Evolutionary conservation across 179 eudicot genomes (phyloP), one percentile per base, ranked within the genome.

Genomic region (Patellifolia procumbens): DNA sequence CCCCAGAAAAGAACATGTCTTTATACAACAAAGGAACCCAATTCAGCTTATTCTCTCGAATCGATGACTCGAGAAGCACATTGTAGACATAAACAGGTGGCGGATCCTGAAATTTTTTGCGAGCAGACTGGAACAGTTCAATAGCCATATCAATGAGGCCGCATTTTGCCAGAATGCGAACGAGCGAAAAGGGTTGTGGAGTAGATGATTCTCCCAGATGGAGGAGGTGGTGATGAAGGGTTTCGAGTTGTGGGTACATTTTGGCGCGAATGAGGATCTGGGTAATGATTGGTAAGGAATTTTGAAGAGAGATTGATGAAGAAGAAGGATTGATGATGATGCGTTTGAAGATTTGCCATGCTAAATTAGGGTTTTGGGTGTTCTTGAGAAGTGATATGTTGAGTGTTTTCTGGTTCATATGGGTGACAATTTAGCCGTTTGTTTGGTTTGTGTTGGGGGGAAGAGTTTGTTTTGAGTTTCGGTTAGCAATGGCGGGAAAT

Each of bases 321-420:
- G 84, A 70, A 70, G 82, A 74, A 37, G 86, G 81, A 79, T 74
- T 72, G 66, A 76, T 76, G 76, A 86, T 70, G 48, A 80, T 56
- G 49, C 91, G 90, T 35, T 89, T 87, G 89, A 91, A 90, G 85
- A 95, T 81, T 16, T 86, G 95, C 97, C 97, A 95, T 86, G 97
- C 97, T 31, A 95, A 69, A 66, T 73, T 66, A n/a, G 98, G 98
- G 75, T 86, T 87, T 74, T 76, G 74, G 51, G 89, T 64, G 88
- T 94, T 89, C 35, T 82, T 84, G 19, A 78, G 65, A 53, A 94
- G 79, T 63, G 89, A 77, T 82, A 74, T 86, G 19, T 72, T 73
- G 19, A 92, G 79, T 59, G 63, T 78, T 42, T 69, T 83, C 17
- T 80, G 83, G 58, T 75, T 84, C 87, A 81, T 81, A 32, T 37